Base-by-base conservation (phyloP, 2,329 filamentous ascomycete genomes). In the Magnaporthiopsis rhizophila region DNA sequence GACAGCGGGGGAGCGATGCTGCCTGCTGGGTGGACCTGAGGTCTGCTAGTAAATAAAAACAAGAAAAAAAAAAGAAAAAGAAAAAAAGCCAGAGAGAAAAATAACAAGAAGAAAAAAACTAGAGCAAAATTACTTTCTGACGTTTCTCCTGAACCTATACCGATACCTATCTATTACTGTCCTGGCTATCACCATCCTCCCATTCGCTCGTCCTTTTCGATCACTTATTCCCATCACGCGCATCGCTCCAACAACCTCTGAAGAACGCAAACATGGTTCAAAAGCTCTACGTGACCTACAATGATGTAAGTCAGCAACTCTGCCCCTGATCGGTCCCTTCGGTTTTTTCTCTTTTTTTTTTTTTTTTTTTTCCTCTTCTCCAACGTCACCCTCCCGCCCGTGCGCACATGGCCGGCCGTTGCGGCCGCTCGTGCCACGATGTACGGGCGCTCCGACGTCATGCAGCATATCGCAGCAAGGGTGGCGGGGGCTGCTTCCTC, bases 261-360 rank as follows among this genome's bases (percentile, higher is more conserved):
- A 3, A n/a, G n/a, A 28, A 62, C 18, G 30, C 30, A 12, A 63
- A 34, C 66, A 93, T 93, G 89, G 85, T 90, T 69, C 83, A 94
- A 78, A 96, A 96, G 77, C 78, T 92, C 76, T 96, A 94, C 80
- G 87, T 95, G 75, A 95, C 91, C 71, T 96, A 96, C 80, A 96
- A 96, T 77, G 87, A 95, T 86, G 91, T 93, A 81, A 77, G 86
- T 78, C 34, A 12, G 45, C 28, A n/a, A 28, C 13, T 15, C n/a
- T 65, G 62, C 38, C 24, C 2, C 24, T 26, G 21, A 18, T 61
- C 24, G 45, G 32, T 58, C 45, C 24, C 63, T 1, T 56, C 45
- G 8, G n/a, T n/a, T n/a, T n/a, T n/a, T n/a, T n/a, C n/a, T n/a
- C n/a, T n/a, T n/a, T n/a, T n/a, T n/a, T n/a, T 61, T 32, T n/a